Evolutionary conservation across 1,284 basidiomycete genomes (phyloP), one percentile per base, ranked within the genome.

Genomic region (Tilletia walkeri): DNA sequence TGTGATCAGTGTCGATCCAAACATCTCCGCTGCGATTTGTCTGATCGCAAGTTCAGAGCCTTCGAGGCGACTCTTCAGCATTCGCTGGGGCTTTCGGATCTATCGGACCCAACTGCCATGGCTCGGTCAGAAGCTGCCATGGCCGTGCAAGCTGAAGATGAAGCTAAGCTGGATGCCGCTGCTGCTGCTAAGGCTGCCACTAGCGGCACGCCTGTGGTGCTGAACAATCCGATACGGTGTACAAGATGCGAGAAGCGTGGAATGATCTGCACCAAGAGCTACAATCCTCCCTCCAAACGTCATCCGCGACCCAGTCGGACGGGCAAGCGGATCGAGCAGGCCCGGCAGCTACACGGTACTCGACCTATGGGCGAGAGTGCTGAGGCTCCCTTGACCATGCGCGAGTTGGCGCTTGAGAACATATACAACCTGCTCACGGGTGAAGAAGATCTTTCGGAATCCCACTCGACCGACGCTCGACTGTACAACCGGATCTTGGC

Each of bases 251-350:
- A 73, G 18, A 73, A 80, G 34, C 76, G 76, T 49, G 75, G 73
- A 18, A 70, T 78, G 39, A 72, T 70, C 12, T 82, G 80, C 67
- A 76, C 74, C 65, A 80, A 81, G 69, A 80, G 74, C 39, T 69
- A 75, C 66, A 72, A 74, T 1, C 74, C 80, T 4, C 75, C 79
- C 18, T 77, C 78, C 3, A 76, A 78, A 14, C 69, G 76, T 20
- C 78, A 77, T 53, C 79, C 80, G 0, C 74, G 81, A 30, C 81
- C 81, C 4, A 77, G 78, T 56, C 75, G 81, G 5, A 80, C 80
- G 1, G 81, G 81, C 4, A 81, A 79, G 69, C 74, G 81, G 12
- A 82, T 82, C 67, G 81, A 82, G 70, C 76, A 82, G 54, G 80
- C 80, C 1, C 75, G 78, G n/a, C 68, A 74, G 69, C 70, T 82